These are phyloP conservation scores for Cyclocybe cylindracea DNA, from an alignment of 768 basidiomycete species.

Conservation along the genomic window DNA sequence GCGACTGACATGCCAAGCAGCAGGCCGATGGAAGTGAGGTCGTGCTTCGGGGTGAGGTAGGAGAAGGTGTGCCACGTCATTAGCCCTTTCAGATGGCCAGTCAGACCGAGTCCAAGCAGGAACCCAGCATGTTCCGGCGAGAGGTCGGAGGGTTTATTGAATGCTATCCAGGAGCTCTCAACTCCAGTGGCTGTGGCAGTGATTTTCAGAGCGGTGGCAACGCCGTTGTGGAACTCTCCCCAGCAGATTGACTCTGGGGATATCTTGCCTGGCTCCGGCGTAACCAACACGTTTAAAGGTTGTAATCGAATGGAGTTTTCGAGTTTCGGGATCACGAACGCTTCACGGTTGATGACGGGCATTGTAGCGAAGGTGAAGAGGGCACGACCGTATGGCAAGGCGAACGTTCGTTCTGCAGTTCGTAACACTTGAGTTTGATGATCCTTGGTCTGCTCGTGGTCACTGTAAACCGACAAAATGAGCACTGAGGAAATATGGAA, in stretches of 20 bases:
- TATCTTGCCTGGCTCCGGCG: constrained; percentile 74
- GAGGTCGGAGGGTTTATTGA: constrained; percentile 89
- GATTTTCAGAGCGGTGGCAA: constrained; percentile 87
- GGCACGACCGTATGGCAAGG: constrained; percentile 86
- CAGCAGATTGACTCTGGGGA: constrained; percentile 73
- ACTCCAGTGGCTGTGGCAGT: constrained; percentile 72
- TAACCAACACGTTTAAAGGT: constrained; percentile 64
- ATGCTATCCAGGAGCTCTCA: constrained; percentile 94
- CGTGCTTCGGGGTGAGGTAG: constrained; percentile 95
- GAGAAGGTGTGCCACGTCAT: constrained; percentile 94
- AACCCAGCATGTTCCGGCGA: constrained; percentile 97
- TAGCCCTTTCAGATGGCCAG: constrained; percentile 88
- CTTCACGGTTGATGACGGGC: constrained; percentile 73
- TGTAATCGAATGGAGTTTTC: constrained; percentile 76
- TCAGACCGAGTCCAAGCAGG: constrained; percentile 87
- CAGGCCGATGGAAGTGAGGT: constrained; percentile 91
- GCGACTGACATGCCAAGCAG: constrained; percentile 93
- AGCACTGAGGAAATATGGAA: not conserved
- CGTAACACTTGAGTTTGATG: constrained; percentile 81
- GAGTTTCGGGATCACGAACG: constrained; percentile 77
- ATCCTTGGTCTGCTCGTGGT: constrained; percentile 84
- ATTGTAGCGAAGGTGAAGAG: constrained; percentile 90
- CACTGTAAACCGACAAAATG: constrained; percentile 45
- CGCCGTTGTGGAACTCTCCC: constrained; percentile 99
- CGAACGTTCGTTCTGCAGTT: constrained; percentile 86